Evolutionary conservation across 768 basidiomycete species (phyloP), one percentile per base, ranked within the genome.

Genomic region (Dentipellis sp.): DNA sequence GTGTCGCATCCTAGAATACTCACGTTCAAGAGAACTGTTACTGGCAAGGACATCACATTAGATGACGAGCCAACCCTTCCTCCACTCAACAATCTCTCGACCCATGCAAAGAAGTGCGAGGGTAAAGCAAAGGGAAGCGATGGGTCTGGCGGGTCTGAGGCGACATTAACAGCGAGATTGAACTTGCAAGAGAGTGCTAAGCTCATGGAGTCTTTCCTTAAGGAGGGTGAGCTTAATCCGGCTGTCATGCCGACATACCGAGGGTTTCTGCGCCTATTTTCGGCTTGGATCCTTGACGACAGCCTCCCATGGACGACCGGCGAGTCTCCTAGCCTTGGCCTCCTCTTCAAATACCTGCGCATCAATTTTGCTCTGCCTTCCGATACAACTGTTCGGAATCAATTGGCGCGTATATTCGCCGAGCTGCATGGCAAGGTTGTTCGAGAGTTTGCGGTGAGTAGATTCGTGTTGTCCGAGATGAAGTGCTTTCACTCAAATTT

Each of bases 331-430:
- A 59, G 55, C 11, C 58, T 64, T 7, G n/a, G 37, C 3, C 53
- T 48, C 7, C 53, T 63, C 19, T 66, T 63, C 55, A 48, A 59
- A 11, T 52, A 49, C 49, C 52, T 59, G 53, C 57, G 59, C 45
- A 37, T 62, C 50, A 35, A 53, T 34, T 65, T 54, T 46, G 23
- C n/a, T 17, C 62, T 68, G 29, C 67, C 66, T 3, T 57, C 58
- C 21, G 67, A 68, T 51, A 67, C 67, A 4, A 64, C 65, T 6
- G 63, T 68, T 22, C 62, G 62, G 7, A 67, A 66, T 54, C 53
- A 12, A 21, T 7, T 51, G 14, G 50, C 23, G 4, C 23, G 34
- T 3, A 23, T 51, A n/a, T 64, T 56, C 46, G 14, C 10, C 0
- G 66, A 64, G 17, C 60, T 68, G 48, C 59, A 65, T 58, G 52